Evolutionary conservation across 2,329 filamentous ascomycete genomes (phyloP), one percentile per base, ranked within the genome.

Genomic region (Xylaria sp.): DNA sequence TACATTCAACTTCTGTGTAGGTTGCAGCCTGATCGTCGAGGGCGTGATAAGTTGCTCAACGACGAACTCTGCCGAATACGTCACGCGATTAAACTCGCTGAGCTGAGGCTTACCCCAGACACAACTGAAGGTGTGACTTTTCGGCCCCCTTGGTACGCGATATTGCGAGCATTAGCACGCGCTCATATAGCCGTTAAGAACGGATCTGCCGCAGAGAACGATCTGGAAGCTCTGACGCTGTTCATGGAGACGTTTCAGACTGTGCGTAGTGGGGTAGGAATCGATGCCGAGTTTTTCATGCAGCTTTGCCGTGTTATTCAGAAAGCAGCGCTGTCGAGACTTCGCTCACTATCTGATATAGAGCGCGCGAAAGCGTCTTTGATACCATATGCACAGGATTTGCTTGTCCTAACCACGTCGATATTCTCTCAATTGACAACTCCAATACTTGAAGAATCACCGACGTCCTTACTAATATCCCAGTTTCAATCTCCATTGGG

Each of bases 1-100:
- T 89, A 86, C 72, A 80, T 90, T 25, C 63, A 74, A 23, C 76
- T 86, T n/a, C 78, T 87, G n/a, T 84, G 83, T 69, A 78, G 80
- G 30, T 79, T 82, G 52, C 78, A 82, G 48, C 78, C 79, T 20
- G 36, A 72, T 62, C 70, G 71, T 43, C 65, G 67, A 56, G 61
- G 57, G 30, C n/a, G 52, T 48, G 67, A 76, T 39, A 60, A 70
- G 52, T 30, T 78, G 64, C n/a, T 55, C 7, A 6, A 60, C 13
- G 39, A 75, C 39, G 71, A 75, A 36, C 71, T 77, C 13, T 46
- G 56, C 4, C 71, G 50, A 13, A 74, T 81, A 50, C 77, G 74
- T 20, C 78, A 80, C 48, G 81, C 81, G 9, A 79, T 83, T 46
- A 67, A 67, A 6, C 76, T 84, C 2, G 69, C 75, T 8, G 72